Conservation (phyloP, 2,329 filamentous ascomycete species). For the Emergomyces orientalis region DNA sequence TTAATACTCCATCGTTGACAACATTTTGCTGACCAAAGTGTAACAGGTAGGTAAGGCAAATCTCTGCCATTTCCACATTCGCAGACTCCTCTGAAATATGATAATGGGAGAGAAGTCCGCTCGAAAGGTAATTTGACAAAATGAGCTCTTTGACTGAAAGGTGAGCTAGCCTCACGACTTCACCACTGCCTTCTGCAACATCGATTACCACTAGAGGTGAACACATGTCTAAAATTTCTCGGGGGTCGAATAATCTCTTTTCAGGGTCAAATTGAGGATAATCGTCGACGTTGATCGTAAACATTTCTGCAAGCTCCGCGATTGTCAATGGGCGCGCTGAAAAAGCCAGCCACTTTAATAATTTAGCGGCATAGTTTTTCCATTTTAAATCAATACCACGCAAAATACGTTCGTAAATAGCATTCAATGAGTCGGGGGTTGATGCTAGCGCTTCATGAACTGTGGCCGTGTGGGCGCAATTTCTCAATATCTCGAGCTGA, state of each 20-base stretch:
- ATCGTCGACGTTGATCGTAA: constrained; percentile 20
- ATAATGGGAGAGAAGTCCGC: neutral
- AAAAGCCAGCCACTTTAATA: constrained; percentile 23
- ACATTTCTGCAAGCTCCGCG: constrained; percentile 22
- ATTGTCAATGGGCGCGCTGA: constrained; percentile 21
- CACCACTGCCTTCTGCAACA: constrained; percentile 10
- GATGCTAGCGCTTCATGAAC: neutral
- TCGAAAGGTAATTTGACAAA: constrained; percentile 4
- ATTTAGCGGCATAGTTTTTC: constrained; percentile 15
- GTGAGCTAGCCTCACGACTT: constrained; percentile 16
- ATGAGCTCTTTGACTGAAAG: constrained; percentile 17
- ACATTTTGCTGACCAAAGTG: constrained; percentile 7
- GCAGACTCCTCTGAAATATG: neutral
- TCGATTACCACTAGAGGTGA: neutral
- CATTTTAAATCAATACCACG: constrained; percentile 16
- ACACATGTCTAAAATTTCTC: constrained; percentile 16
- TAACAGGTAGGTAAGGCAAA: constrained; percentile 22
- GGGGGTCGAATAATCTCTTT: constrained; percentile 20
- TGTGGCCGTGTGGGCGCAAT: neutral
- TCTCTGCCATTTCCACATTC: constrained; percentile 16
- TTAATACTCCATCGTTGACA: neutral
- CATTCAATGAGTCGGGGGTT: constrained; percentile 15
- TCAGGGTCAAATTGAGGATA: constrained; percentile 20
- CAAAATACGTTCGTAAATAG: constrained; percentile 23
- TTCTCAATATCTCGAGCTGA: neutral